A percentile compares a stretch with the other conserved stretches of the same genome.
Evolutionary conservation across 2,329 filamentous ascomycete species (phyloP).

Genomic region (Gaeumannomyces tritici): DNA sequence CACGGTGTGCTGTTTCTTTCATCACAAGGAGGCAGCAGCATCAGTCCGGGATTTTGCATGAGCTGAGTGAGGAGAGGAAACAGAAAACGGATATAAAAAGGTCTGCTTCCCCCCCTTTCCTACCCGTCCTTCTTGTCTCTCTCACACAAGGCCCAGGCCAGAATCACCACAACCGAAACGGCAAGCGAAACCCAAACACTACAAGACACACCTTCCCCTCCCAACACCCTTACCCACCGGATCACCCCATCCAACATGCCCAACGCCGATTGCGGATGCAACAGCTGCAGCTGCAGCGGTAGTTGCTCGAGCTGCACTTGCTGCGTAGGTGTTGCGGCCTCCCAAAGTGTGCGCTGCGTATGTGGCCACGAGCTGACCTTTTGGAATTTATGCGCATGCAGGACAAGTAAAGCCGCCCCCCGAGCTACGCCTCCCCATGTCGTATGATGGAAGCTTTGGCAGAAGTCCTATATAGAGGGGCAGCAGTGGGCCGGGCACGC

Average conservation of each 20-base stretch:
- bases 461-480: not conserved
- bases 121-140: too few species aligned
- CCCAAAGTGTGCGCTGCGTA: too few species aligned
- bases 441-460: not conserved
- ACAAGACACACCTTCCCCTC: not conserved
- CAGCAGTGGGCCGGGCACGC: too few species aligned
- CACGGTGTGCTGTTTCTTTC: too few species aligned
- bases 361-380: not conserved
- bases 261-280: slow-evolving; percentile 5
- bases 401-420: not conserved
- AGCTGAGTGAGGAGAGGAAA: too few species aligned
- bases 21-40: too few species aligned
- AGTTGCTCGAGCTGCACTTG: slow-evolving; percentile 5
- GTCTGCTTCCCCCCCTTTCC: not conserved
- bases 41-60: too few species aligned
- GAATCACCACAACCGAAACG: too few species aligned
- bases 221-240: not conserved
- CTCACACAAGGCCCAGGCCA: not conserved
- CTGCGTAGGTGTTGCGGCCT: slow-evolving; percentile 7
- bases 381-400: not conserved
- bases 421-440: too few species aligned
- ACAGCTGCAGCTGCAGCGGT: slow-evolving; percentile 3
- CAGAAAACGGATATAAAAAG: not conserved
- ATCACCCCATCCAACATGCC: slow-evolving; percentile 1
- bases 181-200: not conserved